These are phyloP conservation scores for Obelidium mucronatum DNA, from an alignment of 192 early-diverging fungal genomes.

Conservation along the genomic window DNA sequence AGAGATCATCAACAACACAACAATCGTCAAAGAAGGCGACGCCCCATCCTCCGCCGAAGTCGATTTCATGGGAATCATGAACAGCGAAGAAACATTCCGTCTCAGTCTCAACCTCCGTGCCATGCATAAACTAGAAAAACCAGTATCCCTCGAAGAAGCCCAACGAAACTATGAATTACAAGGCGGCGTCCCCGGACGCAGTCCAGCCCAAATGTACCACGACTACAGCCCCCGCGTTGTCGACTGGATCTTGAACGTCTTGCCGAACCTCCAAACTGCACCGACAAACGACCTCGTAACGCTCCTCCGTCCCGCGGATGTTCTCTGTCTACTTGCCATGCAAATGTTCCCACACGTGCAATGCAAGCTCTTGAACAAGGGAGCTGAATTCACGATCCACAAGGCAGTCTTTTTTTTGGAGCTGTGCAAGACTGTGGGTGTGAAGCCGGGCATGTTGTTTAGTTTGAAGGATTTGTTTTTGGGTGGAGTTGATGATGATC, in stretches of 20 bases:
- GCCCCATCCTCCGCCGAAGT: conserved; percentile 45
- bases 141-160: conserved; percentile 23
- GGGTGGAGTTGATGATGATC: conserved; percentile 38
- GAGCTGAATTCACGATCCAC: conserved; percentile 59
- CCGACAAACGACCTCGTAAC: conserved; percentile 34
- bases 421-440: conserved; percentile 57
- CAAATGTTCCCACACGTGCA: conserved; percentile 54
- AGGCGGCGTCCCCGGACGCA: conserved; percentile 20
- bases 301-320: conserved; percentile 51
- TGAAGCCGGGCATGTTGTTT: conserved; percentile 54
- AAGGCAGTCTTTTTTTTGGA: conserved; percentile 65
- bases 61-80: conserved; percentile 57
- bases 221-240: conserved; percentile 54
- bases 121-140: conserved; percentile 30
- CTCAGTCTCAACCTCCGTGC: conserved; percentile 48
- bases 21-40: background rate
- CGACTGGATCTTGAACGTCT: conserved; percentile 44
- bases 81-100: conserved; percentile 51
- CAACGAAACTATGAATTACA: conserved; percentile 30
- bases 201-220: conserved; percentile 44
- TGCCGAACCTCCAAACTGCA: conserved; percentile 2
- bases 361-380: conserved; percentile 56
- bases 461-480: conserved; percentile 49
- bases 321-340: conserved; percentile 51
- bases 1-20: conserved; percentile 39